Base-by-base conservation (phyloP, 768 basidiomycete species). In the Paxillus ammoniavirescens region DNA sequence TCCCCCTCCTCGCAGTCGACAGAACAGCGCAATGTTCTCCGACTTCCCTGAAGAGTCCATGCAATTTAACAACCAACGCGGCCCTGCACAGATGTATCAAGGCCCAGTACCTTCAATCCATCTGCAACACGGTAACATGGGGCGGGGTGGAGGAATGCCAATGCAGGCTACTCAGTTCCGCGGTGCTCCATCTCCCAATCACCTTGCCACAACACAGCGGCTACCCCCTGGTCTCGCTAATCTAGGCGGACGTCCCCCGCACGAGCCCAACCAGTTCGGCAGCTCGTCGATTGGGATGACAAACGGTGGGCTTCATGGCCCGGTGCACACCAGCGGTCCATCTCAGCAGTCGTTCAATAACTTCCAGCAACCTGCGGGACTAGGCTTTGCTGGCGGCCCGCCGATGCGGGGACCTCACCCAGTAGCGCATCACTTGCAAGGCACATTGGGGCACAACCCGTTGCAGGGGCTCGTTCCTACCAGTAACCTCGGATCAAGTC, bases 181-280 rank as follows among this genome's bases (percentile, higher is more conserved):
- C 18, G 84, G 84, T 49, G 86, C 80, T 15, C 82, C 83, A 10
- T 89, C 88, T 23, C 87, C 89, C 3, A 80, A 73, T 57, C 66
- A 77, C 21, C 64, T 81, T 40, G 72, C 77, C 38, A 73, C 73
- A 33, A 72, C 73, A 38, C 86, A 87, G 62, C 81, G 88, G 41
- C 71, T 92, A 33, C 90, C 90, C 12, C 89, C 89, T 14, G 90
- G 89, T 31, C 74, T 92, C 37, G 89, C 90, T 12, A 91, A 91
- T 62, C 79, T 92, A 17, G 91, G 90, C 28, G 89, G 82, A 41
- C 83, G 90, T 7, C 89, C 89, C 21, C 89, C 89, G 3, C 89
- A 90, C 59, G 90, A 91, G 47, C 82, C 87, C 18, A 77, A 78
- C 8, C 89, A 88, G 60, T 86, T 84, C 61, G 59, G 77, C 36